These are phyloP conservation scores for Globisporangium nodosum DNA, from an alignment of 352 stramenopile species.

Conservation along the genomic window DNA sequence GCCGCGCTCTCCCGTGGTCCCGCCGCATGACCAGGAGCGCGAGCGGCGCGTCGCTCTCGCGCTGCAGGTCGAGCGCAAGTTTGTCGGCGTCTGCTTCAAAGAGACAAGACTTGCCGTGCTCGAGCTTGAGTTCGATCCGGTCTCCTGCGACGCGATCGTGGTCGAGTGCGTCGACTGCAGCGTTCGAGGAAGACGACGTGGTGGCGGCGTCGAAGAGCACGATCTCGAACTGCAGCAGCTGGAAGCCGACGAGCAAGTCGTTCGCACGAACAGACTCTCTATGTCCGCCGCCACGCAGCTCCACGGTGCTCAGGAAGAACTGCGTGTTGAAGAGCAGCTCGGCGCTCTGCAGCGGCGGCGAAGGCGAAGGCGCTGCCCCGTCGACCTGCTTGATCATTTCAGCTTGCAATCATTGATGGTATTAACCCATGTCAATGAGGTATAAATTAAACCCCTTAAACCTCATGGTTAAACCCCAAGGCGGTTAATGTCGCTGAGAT, in stretches of 20 bases:
- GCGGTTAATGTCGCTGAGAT: no score
- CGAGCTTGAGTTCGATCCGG: conserved; percentile 11
- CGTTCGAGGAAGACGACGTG: not conserved
- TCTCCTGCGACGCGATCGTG: not conserved
- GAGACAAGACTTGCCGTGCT: conserved; percentile 45
- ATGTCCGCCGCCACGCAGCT: not conserved
- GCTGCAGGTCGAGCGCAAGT: conserved; percentile 22
- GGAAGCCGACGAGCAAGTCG: conserved; percentile 32
- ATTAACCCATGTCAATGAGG: no score
- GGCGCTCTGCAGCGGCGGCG: not conserved
- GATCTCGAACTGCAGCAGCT: conserved; percentile 48
- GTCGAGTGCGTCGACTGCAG: not conserved
- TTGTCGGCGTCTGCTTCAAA: conserved; percentile 29
- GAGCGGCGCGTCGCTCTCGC: conserved; percentile 18
- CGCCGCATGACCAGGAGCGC: conserved; percentile 29
- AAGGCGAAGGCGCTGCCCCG: no score
- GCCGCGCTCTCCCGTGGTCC: conserved; percentile 25
- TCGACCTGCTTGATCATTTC: no score
- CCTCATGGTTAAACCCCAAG: no score
- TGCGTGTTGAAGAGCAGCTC: conserved; percentile 41
- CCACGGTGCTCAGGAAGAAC: conserved; percentile 24
- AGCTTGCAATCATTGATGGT: no score
- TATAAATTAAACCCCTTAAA: no score
- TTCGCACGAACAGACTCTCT: not conserved
- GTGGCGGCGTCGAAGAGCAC: conserved; percentile 29